Evolutionary conservation across 2,329 filamentous ascomycete genomes (phyloP).

Genomic region (Penicillium sclerotiorum): DNA sequence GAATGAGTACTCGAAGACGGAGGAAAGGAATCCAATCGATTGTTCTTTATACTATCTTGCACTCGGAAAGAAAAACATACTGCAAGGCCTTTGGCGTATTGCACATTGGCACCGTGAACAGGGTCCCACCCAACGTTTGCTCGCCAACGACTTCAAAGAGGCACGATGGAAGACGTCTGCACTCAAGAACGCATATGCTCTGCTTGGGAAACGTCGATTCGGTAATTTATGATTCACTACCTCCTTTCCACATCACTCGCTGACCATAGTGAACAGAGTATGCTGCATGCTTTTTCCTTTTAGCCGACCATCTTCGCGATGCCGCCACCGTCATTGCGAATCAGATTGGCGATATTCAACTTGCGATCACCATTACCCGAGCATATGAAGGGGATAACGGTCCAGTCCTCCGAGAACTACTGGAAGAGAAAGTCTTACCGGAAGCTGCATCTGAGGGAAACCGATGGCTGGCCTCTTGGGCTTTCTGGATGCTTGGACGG

Average conservation of each 20-base stretch:
- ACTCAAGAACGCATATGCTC: constrained; percentile 92
- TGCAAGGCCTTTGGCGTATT: constrained; percentile 93
- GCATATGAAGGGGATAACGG: constrained; percentile 87
- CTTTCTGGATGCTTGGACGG: constrained; percentile 85
- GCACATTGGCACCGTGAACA: constrained; percentile 89
- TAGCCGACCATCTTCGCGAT: constrained; percentile 81
- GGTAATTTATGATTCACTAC: constrained; percentile 53
- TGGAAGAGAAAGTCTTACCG: constrained; percentile 78
- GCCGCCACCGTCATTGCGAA: constrained; percentile 84
- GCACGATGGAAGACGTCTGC: constrained; percentile 85
- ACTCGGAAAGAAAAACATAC: constrained; percentile 83
- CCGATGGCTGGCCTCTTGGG: constrained; percentile 93
- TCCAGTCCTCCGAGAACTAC: constrained; percentile 69
- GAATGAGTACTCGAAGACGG: constrained; percentile 87
- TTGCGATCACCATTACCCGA: constrained; percentile 84
- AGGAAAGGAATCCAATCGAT: constrained; percentile 85
- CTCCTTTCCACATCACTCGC: no score
- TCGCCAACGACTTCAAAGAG: constrained; percentile 90
- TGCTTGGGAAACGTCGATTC: constrained; percentile 88
- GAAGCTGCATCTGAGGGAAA: constrained; percentile 80
- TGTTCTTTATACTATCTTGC: constrained; percentile 92
- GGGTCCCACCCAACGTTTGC: constrained; percentile 71
- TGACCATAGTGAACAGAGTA: no score
- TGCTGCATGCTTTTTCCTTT: constrained; percentile 90
- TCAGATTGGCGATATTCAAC: constrained; percentile 83